A percentile compares a stretch with the other conserved stretches of the same genome.
Conservation (phyloP, 2,329 filamentous ascomycete species). For the Elsinoe fawcettii region DNA sequence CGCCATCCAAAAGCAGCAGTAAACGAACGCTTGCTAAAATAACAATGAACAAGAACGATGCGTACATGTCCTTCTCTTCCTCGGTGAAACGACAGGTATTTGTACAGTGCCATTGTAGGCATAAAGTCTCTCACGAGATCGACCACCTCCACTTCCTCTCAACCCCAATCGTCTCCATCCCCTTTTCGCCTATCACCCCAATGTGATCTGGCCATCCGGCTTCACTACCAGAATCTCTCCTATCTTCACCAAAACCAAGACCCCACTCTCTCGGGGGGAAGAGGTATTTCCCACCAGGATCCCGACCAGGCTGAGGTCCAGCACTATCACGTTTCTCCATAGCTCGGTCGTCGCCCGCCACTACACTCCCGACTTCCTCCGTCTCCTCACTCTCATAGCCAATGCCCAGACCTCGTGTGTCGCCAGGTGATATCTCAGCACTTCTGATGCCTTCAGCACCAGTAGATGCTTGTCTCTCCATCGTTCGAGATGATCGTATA, state of each 20-base stretch:
- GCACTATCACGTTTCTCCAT: conserved; percentile 12
- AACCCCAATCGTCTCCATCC: not conserved
- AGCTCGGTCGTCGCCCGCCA: not conserved
- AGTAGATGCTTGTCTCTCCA: not conserved
- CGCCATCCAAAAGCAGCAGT: not conserved
- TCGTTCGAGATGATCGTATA: not conserved
- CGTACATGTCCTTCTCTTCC: not conserved
- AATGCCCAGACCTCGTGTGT: conserved; percentile 5
- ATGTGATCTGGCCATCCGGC: not conserved
- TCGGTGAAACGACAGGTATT: not conserved
- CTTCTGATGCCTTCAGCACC: not conserved
- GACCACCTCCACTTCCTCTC: conserved; percentile 2
- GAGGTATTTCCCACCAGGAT: not conserved
- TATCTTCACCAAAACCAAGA: not conserved
- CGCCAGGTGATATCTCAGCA: not conserved
- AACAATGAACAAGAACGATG: not conserved
- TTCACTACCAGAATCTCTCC: conserved; percentile 1
- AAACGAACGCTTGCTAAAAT: conserved; percentile 6
- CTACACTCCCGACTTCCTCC: not conserved
- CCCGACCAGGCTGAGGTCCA: conserved; percentile 5
- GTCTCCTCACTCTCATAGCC: not conserved
- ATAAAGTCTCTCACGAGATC: not conserved
- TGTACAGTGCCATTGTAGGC: not conserved
- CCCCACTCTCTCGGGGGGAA: conserved; percentile 12
- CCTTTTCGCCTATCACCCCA: not conserved